Evolutionary conservation across 2,329 filamentous ascomycete species (phyloP).

Genomic region (Pseudocercospora fuligena): DNA sequence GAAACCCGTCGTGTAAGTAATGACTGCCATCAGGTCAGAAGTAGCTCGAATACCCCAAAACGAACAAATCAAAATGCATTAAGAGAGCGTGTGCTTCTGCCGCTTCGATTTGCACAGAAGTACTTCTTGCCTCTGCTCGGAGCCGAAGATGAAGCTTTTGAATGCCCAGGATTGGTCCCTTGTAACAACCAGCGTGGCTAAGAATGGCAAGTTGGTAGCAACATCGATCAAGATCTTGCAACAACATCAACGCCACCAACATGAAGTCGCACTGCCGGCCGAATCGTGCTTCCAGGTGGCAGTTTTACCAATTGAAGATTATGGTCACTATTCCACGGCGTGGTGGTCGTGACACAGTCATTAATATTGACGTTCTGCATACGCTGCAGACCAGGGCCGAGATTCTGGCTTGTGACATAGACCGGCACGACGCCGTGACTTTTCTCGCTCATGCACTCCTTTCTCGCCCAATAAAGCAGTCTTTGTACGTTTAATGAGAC

Average conservation of each 20-base stretch:
- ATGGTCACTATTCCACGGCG: too few relatives aligned
- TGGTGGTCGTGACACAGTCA: too few relatives aligned
- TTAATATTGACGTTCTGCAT: too few relatives aligned
- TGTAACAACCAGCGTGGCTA: background rate
- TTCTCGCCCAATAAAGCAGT: background rate
- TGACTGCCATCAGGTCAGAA: background rate
- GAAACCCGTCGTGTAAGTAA: constrained; percentile 30
- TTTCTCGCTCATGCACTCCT: background rate
- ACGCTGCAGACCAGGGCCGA: too few relatives aligned
- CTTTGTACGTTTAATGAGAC: background rate
- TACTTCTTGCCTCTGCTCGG: background rate
- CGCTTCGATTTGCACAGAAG: too few relatives aligned
- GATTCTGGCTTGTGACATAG: too few relatives aligned
- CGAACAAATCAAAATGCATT: background rate
- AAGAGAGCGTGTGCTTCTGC: too few relatives aligned
- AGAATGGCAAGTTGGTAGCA: background rate
- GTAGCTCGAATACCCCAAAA: constrained; percentile 12
- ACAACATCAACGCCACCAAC: background rate
- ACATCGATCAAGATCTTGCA: background rate
- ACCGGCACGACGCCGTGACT: too few relatives aligned
- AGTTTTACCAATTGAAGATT: background rate
- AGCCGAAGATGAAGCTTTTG: background rate
- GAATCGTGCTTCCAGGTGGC: too few relatives aligned
- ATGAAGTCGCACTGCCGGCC: background rate
- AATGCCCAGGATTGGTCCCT: background rate